Evolutionary conservation across 2,329 filamentous ascomycete species (phyloP).

Genomic region (Diaporthe nobilis): DNA sequence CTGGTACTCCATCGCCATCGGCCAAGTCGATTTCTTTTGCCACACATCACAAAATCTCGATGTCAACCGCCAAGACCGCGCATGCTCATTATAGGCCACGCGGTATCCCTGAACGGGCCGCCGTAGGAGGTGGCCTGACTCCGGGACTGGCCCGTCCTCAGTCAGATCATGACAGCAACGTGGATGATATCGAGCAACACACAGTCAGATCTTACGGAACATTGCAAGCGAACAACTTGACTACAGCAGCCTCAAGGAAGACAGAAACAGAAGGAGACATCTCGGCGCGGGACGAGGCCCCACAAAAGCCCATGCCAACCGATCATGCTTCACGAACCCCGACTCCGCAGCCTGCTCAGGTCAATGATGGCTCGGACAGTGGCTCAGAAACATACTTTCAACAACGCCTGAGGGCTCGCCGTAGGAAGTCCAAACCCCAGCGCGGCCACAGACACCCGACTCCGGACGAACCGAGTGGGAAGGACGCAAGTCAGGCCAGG

Average conservation of each 20-base stretch:
- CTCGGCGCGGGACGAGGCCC: background rate
- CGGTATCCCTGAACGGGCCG: background rate
- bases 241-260: no score
- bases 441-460: background rate
- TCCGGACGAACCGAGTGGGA: background rate
- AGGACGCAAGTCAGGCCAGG: conserved; percentile 5
- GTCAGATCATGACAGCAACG: background rate
- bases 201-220: background rate
- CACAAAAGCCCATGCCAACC: background rate
- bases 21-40: background rate
- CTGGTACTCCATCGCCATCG: background rate
- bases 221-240: background rate
- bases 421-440: background rate
- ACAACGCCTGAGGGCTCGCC: conserved; percentile 31
- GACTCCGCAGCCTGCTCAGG: background rate
- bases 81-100: background rate
- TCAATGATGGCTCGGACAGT: conserved; percentile 32
- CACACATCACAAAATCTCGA: background rate
- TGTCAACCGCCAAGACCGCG: background rate
- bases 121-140: background rate
- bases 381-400: conserved; percentile 37
- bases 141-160: background rate
- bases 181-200: background rate
- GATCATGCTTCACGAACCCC: background rate
- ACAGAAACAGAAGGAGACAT: no score